phyloP scores from a whole-genome alignment of 257 asterid species.

The Jacaranda mimosifolia region DNA sequence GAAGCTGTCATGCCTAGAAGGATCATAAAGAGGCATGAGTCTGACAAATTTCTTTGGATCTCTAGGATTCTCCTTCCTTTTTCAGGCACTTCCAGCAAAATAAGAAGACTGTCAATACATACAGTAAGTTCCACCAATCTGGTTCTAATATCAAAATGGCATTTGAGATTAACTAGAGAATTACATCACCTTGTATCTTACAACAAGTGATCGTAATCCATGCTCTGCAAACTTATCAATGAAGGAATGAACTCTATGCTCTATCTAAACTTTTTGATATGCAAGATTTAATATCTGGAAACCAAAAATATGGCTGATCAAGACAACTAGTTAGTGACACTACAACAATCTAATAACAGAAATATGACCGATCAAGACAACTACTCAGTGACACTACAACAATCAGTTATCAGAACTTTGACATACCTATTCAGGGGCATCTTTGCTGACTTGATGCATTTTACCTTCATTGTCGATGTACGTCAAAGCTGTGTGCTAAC shows the following conservation, averaged over 20 bases:
- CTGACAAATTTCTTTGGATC: constrained; percentile 64
- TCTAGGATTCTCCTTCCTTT: constrained; percentile 59
- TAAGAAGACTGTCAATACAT: constrained; percentile 21
- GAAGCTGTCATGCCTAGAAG: constrained; percentile 66
- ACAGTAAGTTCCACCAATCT: constrained; percentile 18
- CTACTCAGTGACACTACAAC: constrained; percentile 16
- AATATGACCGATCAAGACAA: constrained; percentile 33
- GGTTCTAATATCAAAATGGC: neutral
- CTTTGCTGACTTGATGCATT: constrained; percentile 91
- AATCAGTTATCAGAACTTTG: constrained; percentile 28
- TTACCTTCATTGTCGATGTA: constrained; percentile 73
- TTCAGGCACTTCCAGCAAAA: constrained; percentile 60
- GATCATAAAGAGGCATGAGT: constrained; percentile 65
- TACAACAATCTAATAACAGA: neutral
- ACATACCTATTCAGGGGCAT: constrained; percentile 95
- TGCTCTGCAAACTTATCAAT: constrained; percentile 63
- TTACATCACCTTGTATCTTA: constrained; percentile 60
- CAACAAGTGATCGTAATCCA: constrained; percentile 62
- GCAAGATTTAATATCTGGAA: constrained; percentile 57
- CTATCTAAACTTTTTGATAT: constrained; percentile 57
- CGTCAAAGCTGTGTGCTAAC: constrained; percentile 90
- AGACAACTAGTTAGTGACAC: too few species aligned
- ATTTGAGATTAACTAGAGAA: constrained; percentile 1
- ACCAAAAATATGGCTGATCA: neutral
- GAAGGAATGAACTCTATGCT: constrained; percentile 57